Conservation (phyloP, 2,329 filamentous ascomycete genomes). For the Beauveria medogensis region DNA sequence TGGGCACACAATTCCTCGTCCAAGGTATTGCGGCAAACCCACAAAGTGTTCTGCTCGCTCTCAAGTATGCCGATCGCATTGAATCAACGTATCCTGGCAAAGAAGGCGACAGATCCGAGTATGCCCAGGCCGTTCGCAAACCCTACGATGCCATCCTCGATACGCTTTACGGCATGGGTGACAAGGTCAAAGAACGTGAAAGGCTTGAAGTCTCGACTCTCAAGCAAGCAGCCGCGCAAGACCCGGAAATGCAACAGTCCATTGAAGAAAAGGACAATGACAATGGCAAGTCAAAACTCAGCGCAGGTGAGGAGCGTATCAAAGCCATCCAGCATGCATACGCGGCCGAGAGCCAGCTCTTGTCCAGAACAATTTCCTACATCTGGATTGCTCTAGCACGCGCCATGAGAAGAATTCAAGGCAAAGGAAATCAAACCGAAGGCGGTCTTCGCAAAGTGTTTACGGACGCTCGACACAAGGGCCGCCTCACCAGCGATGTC, state of each 20-base stretch:
- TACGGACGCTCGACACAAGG: conserved; percentile 76
- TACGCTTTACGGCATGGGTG: conserved; percentile 78
- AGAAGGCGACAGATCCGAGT: conserved; percentile 69
- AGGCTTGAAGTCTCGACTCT: conserved; percentile 48
- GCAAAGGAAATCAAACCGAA: conserved; percentile 55
- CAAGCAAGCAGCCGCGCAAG: conserved; percentile 41
- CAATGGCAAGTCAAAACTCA: conserved; percentile 36
- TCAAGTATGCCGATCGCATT: conserved; percentile 82
- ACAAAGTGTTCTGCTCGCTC: conserved; percentile 81
- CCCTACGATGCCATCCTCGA: conserved; percentile 79
- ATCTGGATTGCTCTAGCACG: conserved; percentile 94
- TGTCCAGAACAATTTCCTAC: conserved; percentile 82
- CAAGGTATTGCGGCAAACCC: conserved; percentile 85
- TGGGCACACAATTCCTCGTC: conserved; percentile 67
- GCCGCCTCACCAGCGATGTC: conserved; percentile 85
- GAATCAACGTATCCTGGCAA: conserved; percentile 71
- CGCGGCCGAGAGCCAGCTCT: conserved; percentile 61
- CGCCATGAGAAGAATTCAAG: conserved; percentile 88
- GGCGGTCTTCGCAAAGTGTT: conserved; percentile 88
- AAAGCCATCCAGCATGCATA: conserved; percentile 58
- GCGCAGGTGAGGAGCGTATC: conserved; percentile 57
- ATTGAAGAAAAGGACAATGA: conserved; percentile 43
- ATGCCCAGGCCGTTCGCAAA: conserved; percentile 69
- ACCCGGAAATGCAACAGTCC: conserved; percentile 28
- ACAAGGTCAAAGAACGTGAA: conserved; percentile 60